Conservation (phyloP, 1,284 basidiomycete genomes). For the Microbotryum scabiosae region DNA sequence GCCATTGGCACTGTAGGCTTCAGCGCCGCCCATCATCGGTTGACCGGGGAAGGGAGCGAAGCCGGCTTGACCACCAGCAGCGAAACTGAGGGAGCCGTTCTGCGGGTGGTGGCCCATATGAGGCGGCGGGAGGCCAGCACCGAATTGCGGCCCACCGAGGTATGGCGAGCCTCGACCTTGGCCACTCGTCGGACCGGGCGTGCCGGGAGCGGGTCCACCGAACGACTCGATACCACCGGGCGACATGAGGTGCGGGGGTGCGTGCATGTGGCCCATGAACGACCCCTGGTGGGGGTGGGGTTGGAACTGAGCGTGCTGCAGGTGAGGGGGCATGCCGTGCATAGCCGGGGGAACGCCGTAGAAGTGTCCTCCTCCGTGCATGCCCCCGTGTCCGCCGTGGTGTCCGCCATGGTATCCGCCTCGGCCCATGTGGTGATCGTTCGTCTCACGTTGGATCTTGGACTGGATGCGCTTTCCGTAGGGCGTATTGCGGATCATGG, state of each 20-base stretch:
- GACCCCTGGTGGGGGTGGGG: slow-evolving; percentile 14
- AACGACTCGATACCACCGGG: slow-evolving; percentile 8
- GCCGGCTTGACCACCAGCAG: not conserved
- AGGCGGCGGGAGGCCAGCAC: slow-evolving; percentile 6
- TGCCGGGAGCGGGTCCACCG: slow-evolving; percentile 4
- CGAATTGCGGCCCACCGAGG: slow-evolving; percentile 10
- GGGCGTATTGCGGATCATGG: slow-evolving; percentile 86
- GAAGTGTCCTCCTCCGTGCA: slow-evolving; percentile 16
- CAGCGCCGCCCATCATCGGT: not conserved
- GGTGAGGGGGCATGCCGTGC: slow-evolving; percentile 14
- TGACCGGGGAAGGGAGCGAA: slow-evolving; percentile 21
- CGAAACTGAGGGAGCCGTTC: not conserved
- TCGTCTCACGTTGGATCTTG: slow-evolving; percentile 59
- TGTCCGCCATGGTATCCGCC: slow-evolving; percentile 12
- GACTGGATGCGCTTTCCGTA: slow-evolving; percentile 97
- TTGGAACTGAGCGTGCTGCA: slow-evolving; percentile 8
- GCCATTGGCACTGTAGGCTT: too few species aligned
- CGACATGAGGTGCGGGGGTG: slow-evolving; percentile 12
- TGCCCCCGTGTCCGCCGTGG: slow-evolving; percentile 13
- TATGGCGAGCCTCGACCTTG: slow-evolving; percentile 5
- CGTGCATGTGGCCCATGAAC: slow-evolving; percentile 8
- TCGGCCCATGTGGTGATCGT: slow-evolving; percentile 10
- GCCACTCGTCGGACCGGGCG: too few species aligned
- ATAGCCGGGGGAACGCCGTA: slow-evolving; percentile 14
- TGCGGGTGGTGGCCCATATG: slow-evolving; percentile 10